Evolutionary conservation across 208 protist species (phyloP), one percentile per base, ranked within the genome.

Genomic region (Trypanosoma lewisi): DNA sequence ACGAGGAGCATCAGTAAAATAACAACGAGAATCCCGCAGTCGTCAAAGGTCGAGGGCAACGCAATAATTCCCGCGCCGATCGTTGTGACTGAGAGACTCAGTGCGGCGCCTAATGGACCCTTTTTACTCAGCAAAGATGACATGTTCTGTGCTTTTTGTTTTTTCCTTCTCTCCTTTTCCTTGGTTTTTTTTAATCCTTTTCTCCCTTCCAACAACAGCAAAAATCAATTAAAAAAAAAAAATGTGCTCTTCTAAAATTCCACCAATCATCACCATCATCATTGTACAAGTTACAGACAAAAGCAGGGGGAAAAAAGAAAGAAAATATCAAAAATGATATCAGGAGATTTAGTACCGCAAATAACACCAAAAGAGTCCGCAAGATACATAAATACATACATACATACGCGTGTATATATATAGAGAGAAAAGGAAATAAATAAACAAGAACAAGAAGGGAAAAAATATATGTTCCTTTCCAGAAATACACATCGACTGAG

Each of bases 31-130:
- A 94, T 76, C 27, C 87, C 83, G 28, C 78, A 76, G 17, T 89
- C 77, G 14, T 89, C 70, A 52, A 91, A 77, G 19, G 72, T 73
- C 16, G 71, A 84, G 16, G 84, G 84, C 27, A 94, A 59, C 28
- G 76, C 80, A 19, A 94, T 55, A 14, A 91, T 77, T 4, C 80
- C 82, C 12, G 77, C 83, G 19, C 84, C 87, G 68, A 87, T 89
- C 23, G 82, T 91, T 21, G 80, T 84, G 5, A 87, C 84, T 0
- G 81, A 82, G 14, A 91, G 53, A 59, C 66, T 94, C 17, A 91
- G 60, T 19, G 84, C 81, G 16, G 80, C 70, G 39, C 70, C 75
- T 28, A 88, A 21, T 14, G 72, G 66, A 27, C 75, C 65, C 31
- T 76, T 71, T 44, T 30, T 27, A 16, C 67, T 69, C 57, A 77